These are phyloP conservation scores for Erysimum pusillum DNA, from an alignment of 441 rosid genomes.

Conservation along the genomic window DNA sequence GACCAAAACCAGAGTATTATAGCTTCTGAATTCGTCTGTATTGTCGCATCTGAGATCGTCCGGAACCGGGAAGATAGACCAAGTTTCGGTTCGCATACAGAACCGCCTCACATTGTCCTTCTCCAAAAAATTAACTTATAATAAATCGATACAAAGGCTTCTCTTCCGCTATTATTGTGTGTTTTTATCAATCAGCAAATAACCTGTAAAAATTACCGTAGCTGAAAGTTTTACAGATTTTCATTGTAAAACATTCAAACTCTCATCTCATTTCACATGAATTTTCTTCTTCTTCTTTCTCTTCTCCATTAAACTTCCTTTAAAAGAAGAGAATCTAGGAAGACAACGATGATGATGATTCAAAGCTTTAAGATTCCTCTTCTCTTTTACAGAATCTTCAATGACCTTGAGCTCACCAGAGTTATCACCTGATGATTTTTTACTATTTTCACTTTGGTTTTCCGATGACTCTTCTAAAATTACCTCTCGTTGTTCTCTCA, in stretches of 20 bases:
- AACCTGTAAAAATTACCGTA: not conserved
- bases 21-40: too few relatives aligned
- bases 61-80: constrained; percentile 26
- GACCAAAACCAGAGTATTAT: not conserved
- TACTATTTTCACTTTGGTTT: constrained; percentile 29
- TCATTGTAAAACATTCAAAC: constrained; percentile 2
- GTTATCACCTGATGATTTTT: constrained; percentile 48
- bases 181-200: constrained; percentile 11
- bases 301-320: constrained; percentile 60
- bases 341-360: constrained; percentile 63
- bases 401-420: constrained; percentile 61
- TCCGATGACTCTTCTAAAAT: constrained; percentile 21
- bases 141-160: not conserved
- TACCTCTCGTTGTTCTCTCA: constrained; percentile 41
- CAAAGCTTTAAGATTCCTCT: constrained; percentile 49
- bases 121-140: not conserved
- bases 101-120: constrained; percentile 29
- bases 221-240: constrained; percentile 1
- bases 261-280: constrained; percentile 17
- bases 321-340: constrained; percentile 62
- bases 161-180: not conserved
- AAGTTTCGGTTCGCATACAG: constrained; percentile 41
- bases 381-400: constrained; percentile 48
- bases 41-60: not conserved
- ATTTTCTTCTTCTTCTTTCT: constrained; percentile 56